Conservation (phyloP, 2,329 filamentous ascomycete genomes). For the Cordyceps cateniannulata region DNA sequence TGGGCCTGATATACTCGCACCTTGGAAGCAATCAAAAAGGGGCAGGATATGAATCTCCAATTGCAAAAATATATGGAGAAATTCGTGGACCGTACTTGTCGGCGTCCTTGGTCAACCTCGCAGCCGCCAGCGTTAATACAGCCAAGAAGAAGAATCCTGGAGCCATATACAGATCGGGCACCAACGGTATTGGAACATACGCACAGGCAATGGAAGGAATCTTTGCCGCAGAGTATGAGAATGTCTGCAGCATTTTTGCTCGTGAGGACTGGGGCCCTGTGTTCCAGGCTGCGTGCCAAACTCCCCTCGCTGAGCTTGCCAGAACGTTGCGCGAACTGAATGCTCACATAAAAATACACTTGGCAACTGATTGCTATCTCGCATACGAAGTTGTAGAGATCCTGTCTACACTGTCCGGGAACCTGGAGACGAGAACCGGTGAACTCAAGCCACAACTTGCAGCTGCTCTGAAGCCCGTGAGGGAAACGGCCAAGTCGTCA, state of each 20-base stretch:
- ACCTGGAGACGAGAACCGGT: conserved; percentile 74
- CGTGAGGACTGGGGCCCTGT: conserved; percentile 78
- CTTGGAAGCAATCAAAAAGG: conserved; percentile 56
- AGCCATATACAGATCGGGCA: conserved; percentile 79
- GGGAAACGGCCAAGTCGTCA: conserved; percentile 86
- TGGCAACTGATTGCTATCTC: conserved; percentile 87
- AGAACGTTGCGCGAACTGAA: conserved; percentile 86
- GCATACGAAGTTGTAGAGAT: conserved; percentile 95
- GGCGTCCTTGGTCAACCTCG: conserved; percentile 74
- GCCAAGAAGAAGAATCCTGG: conserved; percentile 75
- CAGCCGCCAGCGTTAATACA: conserved; percentile 78
- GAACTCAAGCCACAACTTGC: conserved; percentile 79
- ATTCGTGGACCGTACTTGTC: conserved; percentile 83
- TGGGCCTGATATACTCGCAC: conserved; percentile 74
- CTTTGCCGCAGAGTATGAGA: conserved; percentile 83
- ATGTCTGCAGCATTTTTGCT: conserved; percentile 79
- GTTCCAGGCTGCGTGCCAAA: conserved; percentile 71
- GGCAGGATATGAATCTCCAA: conserved; percentile 55
- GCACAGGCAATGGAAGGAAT: conserved; percentile 81
- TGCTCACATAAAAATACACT: conserved; percentile 76
- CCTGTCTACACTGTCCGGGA: conserved; percentile 70
- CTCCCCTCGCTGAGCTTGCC: conserved; percentile 72
- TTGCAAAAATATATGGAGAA: conserved; percentile 79
- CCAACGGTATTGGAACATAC: conserved; percentile 87
- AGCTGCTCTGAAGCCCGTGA: conserved; percentile 79